phyloP scores from a whole-genome alignment of 2,329 filamentous ascomycete genomes.

The Magnaporthiopsis incrustans region DNA sequence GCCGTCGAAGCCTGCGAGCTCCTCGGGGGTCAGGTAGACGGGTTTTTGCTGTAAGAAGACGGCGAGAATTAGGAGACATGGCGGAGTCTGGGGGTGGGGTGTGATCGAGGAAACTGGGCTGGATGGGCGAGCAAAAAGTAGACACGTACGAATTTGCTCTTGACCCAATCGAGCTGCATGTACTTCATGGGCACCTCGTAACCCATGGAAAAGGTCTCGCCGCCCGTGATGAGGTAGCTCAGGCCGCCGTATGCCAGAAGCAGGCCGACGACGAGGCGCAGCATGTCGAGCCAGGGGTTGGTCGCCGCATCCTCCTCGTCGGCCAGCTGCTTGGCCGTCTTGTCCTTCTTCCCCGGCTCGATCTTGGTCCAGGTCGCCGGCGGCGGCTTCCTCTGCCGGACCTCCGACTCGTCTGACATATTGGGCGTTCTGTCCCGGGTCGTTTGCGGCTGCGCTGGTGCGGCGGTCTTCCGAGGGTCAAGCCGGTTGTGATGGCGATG shows the following conservation, averaged over 20 bases:
- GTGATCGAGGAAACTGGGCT: background rate
- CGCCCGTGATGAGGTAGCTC: constrained; percentile 68
- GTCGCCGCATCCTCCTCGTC: constrained; percentile 19
- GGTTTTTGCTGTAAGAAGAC: constrained; percentile 34
- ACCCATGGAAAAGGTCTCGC: constrained; percentile 63
- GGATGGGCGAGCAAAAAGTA: too few relatives aligned
- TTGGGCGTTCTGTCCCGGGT: background rate
- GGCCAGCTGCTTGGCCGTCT: constrained; percentile 20
- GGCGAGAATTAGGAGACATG: background rate
- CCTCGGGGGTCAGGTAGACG: constrained; percentile 61
- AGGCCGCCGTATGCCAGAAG: constrained; percentile 58
- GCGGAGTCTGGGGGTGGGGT: background rate
- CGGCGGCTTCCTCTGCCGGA: constrained; percentile 7
- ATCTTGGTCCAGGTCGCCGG: constrained; percentile 7
- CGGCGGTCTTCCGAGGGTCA: background rate
- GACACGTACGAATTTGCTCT: constrained; percentile 48
- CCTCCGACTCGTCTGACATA: constrained; percentile 5
- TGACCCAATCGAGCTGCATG: constrained; percentile 49
- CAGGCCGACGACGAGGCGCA: constrained; percentile 62
- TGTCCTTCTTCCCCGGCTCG: constrained; percentile 9
- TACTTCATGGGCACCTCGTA: constrained; percentile 54
- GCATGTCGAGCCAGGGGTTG: constrained; percentile 51
- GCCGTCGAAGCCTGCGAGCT: constrained; percentile 74
- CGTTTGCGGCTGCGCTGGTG: too few relatives aligned
- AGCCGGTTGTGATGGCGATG: background rate